A percentile compares a stretch with the other conserved stretches of the same genome.
Evolutionary conservation across 2,329 filamentous ascomycete species (phyloP).

Genomic region (Penicillium expansum): DNA sequence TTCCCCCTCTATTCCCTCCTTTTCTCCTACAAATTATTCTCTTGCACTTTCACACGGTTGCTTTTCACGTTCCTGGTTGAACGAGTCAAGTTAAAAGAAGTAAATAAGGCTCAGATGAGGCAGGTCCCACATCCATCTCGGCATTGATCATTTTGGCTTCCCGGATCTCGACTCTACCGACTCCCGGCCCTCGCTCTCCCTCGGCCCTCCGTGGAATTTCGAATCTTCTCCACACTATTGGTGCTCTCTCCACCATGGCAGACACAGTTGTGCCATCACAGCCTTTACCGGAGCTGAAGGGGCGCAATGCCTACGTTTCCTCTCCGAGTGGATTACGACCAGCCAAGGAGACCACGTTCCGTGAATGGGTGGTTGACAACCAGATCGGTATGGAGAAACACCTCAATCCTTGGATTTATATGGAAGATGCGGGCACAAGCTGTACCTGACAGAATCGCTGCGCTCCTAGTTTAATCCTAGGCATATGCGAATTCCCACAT

Average conservation of each 20-base stretch:
- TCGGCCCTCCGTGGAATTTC: neutral
- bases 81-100: constrained; percentile 1
- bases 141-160: constrained; percentile 3
- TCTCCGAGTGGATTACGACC: constrained; percentile 24
- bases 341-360: constrained; percentile 42
- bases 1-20: constrained; percentile 8
- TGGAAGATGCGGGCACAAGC: neutral
- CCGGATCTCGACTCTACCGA: neutral
- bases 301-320: constrained; percentile 44
- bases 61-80: constrained; percentile 8
- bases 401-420: neutral
- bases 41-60: neutral
- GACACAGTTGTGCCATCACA: constrained; percentile 29
- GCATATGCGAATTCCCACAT: constrained; percentile 7
- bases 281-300: constrained; percentile 25
- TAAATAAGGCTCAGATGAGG: constrained; percentile 4
- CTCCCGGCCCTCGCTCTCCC: neutral
- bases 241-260: constrained; percentile 31
- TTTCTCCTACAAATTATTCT: neutral
- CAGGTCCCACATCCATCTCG: constrained; percentile 6
- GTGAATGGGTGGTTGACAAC: constrained; percentile 69
- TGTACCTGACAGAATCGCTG: neutral
- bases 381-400: constrained; percentile 65
- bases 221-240: neutral
- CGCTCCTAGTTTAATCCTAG: neutral